These are phyloP conservation scores for Nicotiana tomentosiformis DNA, from an alignment of 257 asterid genomes.

Conservation along the genomic window DNA sequence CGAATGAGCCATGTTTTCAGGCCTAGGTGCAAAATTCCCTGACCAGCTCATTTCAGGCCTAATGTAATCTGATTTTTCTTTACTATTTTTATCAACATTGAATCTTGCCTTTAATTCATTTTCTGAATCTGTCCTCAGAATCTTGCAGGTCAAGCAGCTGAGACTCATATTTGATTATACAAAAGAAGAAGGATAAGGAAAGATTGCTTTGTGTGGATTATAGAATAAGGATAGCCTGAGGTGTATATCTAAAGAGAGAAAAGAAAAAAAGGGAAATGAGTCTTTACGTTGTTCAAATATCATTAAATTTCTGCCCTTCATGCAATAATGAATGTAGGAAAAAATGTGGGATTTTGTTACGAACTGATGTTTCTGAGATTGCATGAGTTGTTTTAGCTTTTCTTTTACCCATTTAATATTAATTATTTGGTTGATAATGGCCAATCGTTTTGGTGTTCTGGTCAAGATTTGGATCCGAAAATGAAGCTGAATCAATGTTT, in stretches of 20 bases:
- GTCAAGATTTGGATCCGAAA: background rate
- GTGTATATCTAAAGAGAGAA: background rate
- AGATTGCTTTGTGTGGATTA: background rate
- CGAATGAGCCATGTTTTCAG: slow-evolving; percentile 9
- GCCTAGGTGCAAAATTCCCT: slow-evolving; percentile 25
- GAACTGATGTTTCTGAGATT: background rate
- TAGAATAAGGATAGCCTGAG: background rate
- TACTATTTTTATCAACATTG: background rate
- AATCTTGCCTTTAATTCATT: background rate
- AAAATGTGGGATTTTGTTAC: background rate
- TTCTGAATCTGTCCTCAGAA: slow-evolving; percentile 15
- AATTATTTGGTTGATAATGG: background rate
- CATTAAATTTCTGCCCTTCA: background rate
- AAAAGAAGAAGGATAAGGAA: background rate
- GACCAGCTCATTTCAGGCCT: slow-evolving; percentile 29
- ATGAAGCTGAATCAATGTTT: background rate
- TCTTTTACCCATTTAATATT: background rate
- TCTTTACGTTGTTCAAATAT: background rate
- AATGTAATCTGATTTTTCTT: background rate
- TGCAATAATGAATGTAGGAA: background rate
- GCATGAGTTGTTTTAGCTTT: background rate
- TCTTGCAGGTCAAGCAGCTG: slow-evolving; percentile 18
- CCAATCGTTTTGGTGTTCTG: background rate
- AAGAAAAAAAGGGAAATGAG: background rate
- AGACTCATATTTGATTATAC: slow-evolving; percentile 12